A percentile compares a stretch with the other conserved stretches of the same genome.
Evolutionary conservation across 2,329 filamentous ascomycete genomes (phyloP).

Genomic region (Cordyceps javanica): DNA sequence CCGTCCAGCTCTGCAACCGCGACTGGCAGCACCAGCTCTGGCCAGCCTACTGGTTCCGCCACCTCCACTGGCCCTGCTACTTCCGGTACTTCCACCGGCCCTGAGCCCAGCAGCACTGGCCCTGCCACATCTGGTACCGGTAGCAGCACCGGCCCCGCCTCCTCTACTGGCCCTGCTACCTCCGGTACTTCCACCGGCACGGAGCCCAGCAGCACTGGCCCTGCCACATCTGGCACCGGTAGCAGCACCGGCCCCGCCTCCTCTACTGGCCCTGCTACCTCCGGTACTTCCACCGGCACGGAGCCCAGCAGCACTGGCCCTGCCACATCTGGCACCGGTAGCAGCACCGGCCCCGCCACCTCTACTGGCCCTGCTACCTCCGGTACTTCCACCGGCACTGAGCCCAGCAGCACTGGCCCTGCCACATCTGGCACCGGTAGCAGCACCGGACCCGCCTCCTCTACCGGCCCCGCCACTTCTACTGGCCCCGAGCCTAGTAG

Average conservation of each 20-base stretch:
- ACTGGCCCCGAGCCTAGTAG: too few relatives aligned
- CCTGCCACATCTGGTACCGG: too few relatives aligned
- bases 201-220: background rate
- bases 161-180: background rate
- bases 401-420: background rate
- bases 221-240: too few relatives aligned
- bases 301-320: background rate
- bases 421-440: too few relatives aligned
- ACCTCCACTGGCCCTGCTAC: background rate
- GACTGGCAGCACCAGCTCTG: background rate
- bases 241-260: background rate
- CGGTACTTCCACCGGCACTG: background rate
- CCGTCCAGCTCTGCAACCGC: background rate
- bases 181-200: background rate
- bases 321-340: too few relatives aligned
- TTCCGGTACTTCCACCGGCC: background rate
- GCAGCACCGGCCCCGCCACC: background rate
- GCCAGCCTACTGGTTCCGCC: background rate
- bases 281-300: too few relatives aligned
- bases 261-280: background rate
- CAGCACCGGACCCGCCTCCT: background rate
- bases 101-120: background rate
- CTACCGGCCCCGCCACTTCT: background rate
- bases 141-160: background rate
- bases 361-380: too few relatives aligned